phyloP scores from a whole-genome alignment of 1,284 basidiomycete genomes.

The Malassezia vespertilionis region DNA sequence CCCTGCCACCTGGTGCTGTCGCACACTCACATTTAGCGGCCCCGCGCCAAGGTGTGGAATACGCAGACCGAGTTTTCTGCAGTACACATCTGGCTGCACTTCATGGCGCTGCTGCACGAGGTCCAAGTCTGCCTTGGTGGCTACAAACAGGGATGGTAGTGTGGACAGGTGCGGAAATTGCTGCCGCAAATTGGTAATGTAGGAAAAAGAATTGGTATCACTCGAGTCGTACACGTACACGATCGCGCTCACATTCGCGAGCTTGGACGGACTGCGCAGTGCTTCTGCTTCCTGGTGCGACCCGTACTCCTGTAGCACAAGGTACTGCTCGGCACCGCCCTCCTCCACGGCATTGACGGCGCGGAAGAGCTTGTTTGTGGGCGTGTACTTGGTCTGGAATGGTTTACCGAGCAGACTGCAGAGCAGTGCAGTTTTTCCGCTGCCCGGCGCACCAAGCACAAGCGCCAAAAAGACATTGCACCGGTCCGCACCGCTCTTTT shows the following conservation, averaged over 20 bases:
- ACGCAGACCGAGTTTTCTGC: slow-evolving; percentile 39
- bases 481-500: slow-evolving; percentile 52
- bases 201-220: slow-evolving; percentile 96
- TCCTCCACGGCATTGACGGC: slow-evolving; percentile 94
- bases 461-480: slow-evolving; percentile 56
- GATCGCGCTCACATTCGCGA: slow-evolving; percentile 82
- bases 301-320: slow-evolving; percentile 84
- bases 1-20: slow-evolving; percentile 72
- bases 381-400: slow-evolving; percentile 56
- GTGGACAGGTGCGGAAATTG: slow-evolving; percentile 79
- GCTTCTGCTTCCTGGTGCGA: slow-evolving; percentile 70
- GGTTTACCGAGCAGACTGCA: slow-evolving; percentile 74
- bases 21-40: slow-evolving; percentile 52
- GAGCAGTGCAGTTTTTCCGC: slow-evolving; percentile 81
- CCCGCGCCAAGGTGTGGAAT: slow-evolving; percentile 38
- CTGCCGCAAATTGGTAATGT: slow-evolving; percentile 86
- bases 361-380: slow-evolving; percentile 75
- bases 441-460: slow-evolving; percentile 87
- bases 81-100: slow-evolving; percentile 92
- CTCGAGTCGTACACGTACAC: slow-evolving; percentile 93
- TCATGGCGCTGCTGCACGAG: slow-evolving; percentile 74
- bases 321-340: slow-evolving; percentile 84
- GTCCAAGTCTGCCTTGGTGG: slow-evolving; percentile 94
- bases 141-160: slow-evolving; percentile 90
- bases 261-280: slow-evolving; percentile 76